These are phyloP conservation scores for Barnettozyma sp. DNA, from an alignment of 805 yeast genomes.

Conservation along the genomic window DNA sequence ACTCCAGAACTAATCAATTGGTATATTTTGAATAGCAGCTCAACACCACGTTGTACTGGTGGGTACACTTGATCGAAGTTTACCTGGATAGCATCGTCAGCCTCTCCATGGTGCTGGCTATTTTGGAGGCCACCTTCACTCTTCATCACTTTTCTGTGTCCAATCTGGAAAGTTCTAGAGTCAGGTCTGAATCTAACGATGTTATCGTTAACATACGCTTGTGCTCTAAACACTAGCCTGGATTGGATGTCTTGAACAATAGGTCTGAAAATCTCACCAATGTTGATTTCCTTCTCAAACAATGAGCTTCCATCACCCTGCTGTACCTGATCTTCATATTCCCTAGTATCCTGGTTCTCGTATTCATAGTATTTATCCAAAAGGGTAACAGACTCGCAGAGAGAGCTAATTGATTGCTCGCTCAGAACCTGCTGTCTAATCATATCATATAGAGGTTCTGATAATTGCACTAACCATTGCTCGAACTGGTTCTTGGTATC, in stretches of 20 bases:
- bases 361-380: slow-evolving; percentile 61
- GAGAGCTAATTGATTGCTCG: slow-evolving; percentile 57
- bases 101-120: slow-evolving; percentile 1
- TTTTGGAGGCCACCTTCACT: too few relatives aligned
- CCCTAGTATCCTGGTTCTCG: slow-evolving; percentile 49
- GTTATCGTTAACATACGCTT: slow-evolving; percentile 61
- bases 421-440: slow-evolving; percentile 60
- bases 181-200: slow-evolving; percentile 61
- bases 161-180: slow-evolving; percentile 59
- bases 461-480: slow-evolving; percentile 52
- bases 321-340: slow-evolving; percentile 2
- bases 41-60: slow-evolving; percentile 63
- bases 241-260: slow-evolving; percentile 72
- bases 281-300: slow-evolving; percentile 31
- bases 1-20: slow-evolving; percentile 70
- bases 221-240: slow-evolving; percentile 72
- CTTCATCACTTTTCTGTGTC: slow-evolving; percentile 29
- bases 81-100: slow-evolving; percentile 1
- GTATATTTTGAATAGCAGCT: slow-evolving; percentile 68
- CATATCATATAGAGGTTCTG: slow-evolving; percentile 74
- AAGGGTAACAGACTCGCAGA: slow-evolving; percentile 72
- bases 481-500: slow-evolving; percentile 36
- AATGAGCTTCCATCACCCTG: slow-evolving; percentile 18
- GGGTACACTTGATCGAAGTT: slow-evolving; percentile 48
- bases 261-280: slow-evolving; percentile 60